Evolutionary conservation across 805 yeast genomes (phyloP), one percentile per base, ranked within the genome.

Genomic region (Candida maltosa): DNA sequence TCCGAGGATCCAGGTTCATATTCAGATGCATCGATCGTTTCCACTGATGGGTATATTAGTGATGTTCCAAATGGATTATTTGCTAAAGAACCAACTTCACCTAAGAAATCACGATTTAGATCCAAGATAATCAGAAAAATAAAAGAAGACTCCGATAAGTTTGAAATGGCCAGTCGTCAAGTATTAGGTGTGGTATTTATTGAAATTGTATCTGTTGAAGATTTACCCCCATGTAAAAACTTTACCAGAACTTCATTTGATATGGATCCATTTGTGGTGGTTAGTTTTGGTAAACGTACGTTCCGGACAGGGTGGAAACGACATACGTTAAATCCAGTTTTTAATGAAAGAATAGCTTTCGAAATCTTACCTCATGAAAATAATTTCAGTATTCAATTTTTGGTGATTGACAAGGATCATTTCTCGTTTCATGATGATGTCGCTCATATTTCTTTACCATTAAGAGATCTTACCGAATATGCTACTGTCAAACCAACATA

Each of bases 251-350:
- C 87, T 16, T 81, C 89, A 1, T 91, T 84, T 52, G 96, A 88
- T 57, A 87, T 93, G 94, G 98, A 93, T 53, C 97, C 97, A 2
- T 93, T 91, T 61, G 91, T 91, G 3, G 87, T 91, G 14, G 81
- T 87, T 1, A 80, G 96, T 0, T 87, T 91, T 56, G 96, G 96
- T 7, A 81, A 84, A 48, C 83, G 83, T 45, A 87, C 91, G 0
- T 91, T 77, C 56, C 75, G 94, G 46, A 88, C 97, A 0, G 80
- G 88, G 8, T 83, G 88, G 80, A 74, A 80, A 45, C 74, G 85
- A 16, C 97, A 91, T 55, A 82, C 87, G 1, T 58, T 87, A 34
- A 80, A 81, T 36, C 98, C 98, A 0, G 70, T 80, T 1, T 91
- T 80, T 60, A 80, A 87, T 48, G 95, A 89, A 56, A 65, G 82